Percentiles rank a stretch among this genome's conserved stretches.
Conservation (phyloP, 805 yeast species). For the Hanseniaspora hatyaiensis region DNA sequence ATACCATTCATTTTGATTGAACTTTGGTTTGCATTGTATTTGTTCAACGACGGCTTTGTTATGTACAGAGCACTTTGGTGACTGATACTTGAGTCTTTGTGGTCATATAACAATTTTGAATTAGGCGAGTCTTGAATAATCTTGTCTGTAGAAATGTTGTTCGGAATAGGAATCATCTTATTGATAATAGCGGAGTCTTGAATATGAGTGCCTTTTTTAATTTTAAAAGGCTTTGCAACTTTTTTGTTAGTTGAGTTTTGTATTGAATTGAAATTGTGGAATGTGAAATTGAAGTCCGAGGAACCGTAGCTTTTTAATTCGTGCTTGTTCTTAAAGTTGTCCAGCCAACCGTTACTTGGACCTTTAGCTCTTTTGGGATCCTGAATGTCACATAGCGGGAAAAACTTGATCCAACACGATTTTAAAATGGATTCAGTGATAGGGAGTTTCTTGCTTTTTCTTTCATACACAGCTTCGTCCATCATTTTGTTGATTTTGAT, state of each 20-base stretch:
- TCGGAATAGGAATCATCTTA: not conserved
- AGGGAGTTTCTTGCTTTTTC: constrained; percentile 35
- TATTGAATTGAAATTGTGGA: not conserved
- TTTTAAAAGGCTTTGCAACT: not conserved
- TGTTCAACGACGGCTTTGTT: not conserved
- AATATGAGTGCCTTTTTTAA: not conserved
- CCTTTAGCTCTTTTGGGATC: constrained; percentile 46
- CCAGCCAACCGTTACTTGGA: constrained; percentile 54
- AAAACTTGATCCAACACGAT: constrained; percentile 46
- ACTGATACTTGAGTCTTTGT: constrained; percentile 1
- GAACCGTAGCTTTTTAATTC: constrained; percentile 27
- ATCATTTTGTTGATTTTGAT: constrained; percentile 48
- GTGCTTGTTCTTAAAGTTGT: constrained; percentile 49
- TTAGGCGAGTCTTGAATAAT: not conserved
- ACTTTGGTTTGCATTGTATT: not conserved
- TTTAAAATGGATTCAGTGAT: constrained; percentile 45
- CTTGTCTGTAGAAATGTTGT: not conserved
- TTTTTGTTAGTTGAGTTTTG: not conserved
- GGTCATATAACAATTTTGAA: not conserved
- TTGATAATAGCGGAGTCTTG: not conserved
- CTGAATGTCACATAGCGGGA: constrained; percentile 45
- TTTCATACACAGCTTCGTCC: constrained; percentile 41
- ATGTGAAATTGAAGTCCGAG: not conserved
- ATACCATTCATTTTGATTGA: not conserved
- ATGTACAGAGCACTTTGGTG: constrained; percentile 7